Evolutionary conservation across 768 basidiomycete genomes (phyloP), one percentile per base, ranked within the genome.

Genomic region (Pisolithus tinctorius): DNA sequence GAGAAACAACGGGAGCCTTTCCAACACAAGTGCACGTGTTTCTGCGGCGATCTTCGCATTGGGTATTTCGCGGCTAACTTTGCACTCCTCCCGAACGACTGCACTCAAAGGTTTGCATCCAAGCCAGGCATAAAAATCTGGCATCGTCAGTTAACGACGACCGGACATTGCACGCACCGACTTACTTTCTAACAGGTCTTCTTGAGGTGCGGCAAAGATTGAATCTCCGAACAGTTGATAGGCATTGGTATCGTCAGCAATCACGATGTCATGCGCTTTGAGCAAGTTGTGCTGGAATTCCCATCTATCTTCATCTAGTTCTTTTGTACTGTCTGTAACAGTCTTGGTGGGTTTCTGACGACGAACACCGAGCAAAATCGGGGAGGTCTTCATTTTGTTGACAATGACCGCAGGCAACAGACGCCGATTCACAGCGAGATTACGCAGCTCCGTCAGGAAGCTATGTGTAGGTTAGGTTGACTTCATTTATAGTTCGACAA

Each of bases 1-100:
- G 4, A 98, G 74, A 71, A 98, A 97, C 29, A 99, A 71, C 0
- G 94, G 90, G 17, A 96, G 71, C 30, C 94, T 74, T 67, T 97
- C 88, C 26, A 95, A 69, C 11, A 93, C 81, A 36, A 91, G 73
- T 2, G 73, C 58, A 3, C 81, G 80, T 9, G 75, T 76, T 9
- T 84, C 80, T 1, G 61, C 56, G 2, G 83, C 78, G 25, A 68
- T 64, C 55, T 73, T 77, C 0, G 77, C 72, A 38, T 73, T 66
- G 38, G 63, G 68, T 17, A 82, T 63, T 62, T 88, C 83, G 11
- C 65, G 65, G 4, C 76, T 71, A 0, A 81, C 74, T 47, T 80
- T 77, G 60, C 90, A 88, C 30, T 89, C 85, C 60, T 94, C 91
- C 54, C 78, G 79, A 39, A 97, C 80, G 14, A 92, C 71, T 11